Evolutionary conservation across 1,284 basidiomycete genomes (phyloP).

Genomic region (Hymenochaete sp.): DNA sequence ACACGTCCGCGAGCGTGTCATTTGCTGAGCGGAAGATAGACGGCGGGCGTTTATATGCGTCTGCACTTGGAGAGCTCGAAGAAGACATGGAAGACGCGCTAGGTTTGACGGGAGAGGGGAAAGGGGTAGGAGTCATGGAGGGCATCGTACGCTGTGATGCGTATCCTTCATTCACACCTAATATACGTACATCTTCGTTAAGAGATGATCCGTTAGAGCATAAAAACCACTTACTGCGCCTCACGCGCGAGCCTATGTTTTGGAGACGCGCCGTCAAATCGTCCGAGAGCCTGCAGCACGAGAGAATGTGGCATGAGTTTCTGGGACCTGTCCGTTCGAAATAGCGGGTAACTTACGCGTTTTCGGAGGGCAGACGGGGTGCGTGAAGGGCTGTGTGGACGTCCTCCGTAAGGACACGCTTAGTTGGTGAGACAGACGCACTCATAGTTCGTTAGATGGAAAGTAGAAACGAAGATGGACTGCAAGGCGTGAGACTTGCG

Average conservation of each 20-base stretch:
- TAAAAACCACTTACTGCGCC: conserved; percentile 35
- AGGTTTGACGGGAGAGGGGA: conserved; percentile 28
- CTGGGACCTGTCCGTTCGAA: too few relatives aligned
- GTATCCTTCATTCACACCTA: conserved; percentile 47
- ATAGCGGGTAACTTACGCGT: conserved; percentile 4
- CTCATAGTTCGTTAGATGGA: conserved; percentile 12
- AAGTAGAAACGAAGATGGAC: too few relatives aligned
- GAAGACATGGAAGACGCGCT: conserved; percentile 25
- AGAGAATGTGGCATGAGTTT: conserved; percentile 1
- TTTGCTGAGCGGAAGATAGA: conserved; percentile 24
- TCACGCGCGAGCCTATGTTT: conserved; percentile 38
- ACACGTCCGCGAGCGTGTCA: conserved; percentile 27
- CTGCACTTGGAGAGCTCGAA: conserved; percentile 10
- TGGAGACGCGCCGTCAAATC: conserved; percentile 38
- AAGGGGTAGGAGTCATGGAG: conserved; percentile 16
- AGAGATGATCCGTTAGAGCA: neutral
- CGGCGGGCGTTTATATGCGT: too few relatives aligned
- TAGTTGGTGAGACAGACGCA: conserved; percentile 11
- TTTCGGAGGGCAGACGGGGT: conserved; percentile 3
- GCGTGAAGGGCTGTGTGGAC: conserved; percentile 7
- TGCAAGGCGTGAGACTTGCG: too few relatives aligned
- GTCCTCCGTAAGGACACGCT: conserved; percentile 17
- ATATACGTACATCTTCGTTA: conserved; percentile 21
- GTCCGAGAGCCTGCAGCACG: conserved; percentile 26
- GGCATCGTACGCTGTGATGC: conserved; percentile 28